Evolutionary conservation across 78 protist species (phyloP), one percentile per base, ranked within the genome.

Genomic region (Parvularia atlantis): DNA sequence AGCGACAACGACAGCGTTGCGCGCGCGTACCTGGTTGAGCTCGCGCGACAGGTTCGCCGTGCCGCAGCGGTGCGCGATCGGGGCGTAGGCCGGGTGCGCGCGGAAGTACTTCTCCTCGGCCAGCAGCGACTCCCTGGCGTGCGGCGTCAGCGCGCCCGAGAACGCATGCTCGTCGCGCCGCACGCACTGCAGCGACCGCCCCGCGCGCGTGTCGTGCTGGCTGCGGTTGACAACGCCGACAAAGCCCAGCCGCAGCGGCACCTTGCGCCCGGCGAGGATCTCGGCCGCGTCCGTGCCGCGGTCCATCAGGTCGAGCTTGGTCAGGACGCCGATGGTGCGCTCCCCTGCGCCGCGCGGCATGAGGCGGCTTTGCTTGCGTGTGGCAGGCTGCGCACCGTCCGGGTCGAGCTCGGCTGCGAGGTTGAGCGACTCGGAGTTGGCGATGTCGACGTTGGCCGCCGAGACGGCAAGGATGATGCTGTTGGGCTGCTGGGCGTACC

Each of bases 391-490:
- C 43, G 9, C 44, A 44, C 86, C 87, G 0, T 80, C 56, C 9
- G 93, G 93, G 68, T 95, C 98, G 3, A 93, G 92, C 0, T 73
- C 69, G 37, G 65, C 33, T 0, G 97, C 93, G 4, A 90, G 7
- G 39, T 90, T 75, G 30, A 96, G 70, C 2, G 96, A 94, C 73
- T 93, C 97, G 6, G 84, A 68, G 65, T 80, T 96, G 37, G 96
- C 97, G 16, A 93, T 35, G 66, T 96, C 99, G 22, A 80, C 54
- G 62, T 89, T 96, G 50, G 97, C 99, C 0, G 97, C 72, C n/a
- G 92, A 57, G 13, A 96, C 93, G 2, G 95, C 96, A n/a, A 96
- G 86, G 48, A 96, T 91, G 69, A 93, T 80, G 48, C 90, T 50
- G 70, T 89, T 89, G 46, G 84, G 83, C 24, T 75, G 60, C 14